Conservation (phyloP, 192 early-diverging fungal genomes). For the Coemansia asiatica region DNA sequence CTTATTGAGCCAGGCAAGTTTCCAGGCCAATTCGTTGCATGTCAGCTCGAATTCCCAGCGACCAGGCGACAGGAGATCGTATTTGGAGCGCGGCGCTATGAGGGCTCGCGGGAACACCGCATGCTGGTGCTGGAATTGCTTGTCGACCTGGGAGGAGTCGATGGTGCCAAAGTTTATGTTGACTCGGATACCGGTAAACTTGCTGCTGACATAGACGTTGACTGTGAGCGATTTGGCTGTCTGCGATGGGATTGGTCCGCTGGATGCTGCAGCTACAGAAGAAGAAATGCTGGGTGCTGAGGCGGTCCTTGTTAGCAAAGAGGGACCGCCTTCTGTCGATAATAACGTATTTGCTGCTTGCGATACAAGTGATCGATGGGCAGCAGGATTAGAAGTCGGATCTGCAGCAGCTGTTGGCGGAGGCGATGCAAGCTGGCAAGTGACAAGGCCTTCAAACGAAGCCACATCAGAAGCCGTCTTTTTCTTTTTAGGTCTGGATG, state of each 20-base stretch:
- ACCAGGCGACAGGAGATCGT: constrained; percentile 24
- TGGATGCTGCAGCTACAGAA: constrained; percentile 7
- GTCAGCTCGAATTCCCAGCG: constrained; percentile 81
- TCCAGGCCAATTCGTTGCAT: constrained; percentile 85
- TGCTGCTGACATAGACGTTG: constrained; percentile 31
- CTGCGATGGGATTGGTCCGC: constrained; percentile 8
- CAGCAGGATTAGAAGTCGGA: neutral
- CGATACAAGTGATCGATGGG: neutral
- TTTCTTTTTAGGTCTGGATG: neutral
- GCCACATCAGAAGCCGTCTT: neutral
- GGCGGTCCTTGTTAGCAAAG: neutral
- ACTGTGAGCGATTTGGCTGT: constrained; percentile 35
- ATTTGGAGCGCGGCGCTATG: constrained; percentile 29
- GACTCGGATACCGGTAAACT: constrained; percentile 41
- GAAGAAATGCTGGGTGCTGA: neutral
- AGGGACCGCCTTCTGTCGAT: neutral
- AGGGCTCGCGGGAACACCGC: constrained; percentile 52
- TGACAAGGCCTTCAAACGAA: neutral
- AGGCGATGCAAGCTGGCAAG: neutral
- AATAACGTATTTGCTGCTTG: neutral
- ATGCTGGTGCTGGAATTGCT: constrained; percentile 34
- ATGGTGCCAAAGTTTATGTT: constrained; percentile 33
- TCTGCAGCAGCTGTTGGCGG: neutral
- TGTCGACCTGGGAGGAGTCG: constrained; percentile 13
- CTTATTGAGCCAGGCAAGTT: constrained; percentile 74